phyloP scores from a whole-genome alignment of 2,329 filamentous ascomycete species.

The Clathrospora elynae region DNA sequence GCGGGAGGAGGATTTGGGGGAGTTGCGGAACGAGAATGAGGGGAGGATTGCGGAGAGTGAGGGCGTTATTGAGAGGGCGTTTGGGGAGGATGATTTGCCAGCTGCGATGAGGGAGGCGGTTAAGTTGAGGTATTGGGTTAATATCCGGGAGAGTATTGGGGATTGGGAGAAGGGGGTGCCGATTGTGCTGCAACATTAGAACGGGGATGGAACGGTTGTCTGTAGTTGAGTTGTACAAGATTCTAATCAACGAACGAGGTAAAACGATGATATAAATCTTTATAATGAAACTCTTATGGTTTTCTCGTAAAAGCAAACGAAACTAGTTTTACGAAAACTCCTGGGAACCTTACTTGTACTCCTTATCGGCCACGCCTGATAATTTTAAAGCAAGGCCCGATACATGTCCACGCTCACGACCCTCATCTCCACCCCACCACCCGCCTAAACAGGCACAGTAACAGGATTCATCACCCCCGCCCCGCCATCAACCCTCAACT shows the following conservation, averaged over 20 bases:
- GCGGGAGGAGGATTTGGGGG: slow-evolving; percentile 66
- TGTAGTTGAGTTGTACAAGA: too few species aligned
- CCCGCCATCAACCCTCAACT: slow-evolving; percentile 67
- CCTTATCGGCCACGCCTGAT: too few species aligned
- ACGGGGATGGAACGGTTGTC: too few species aligned
- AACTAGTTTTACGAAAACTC: too few species aligned
- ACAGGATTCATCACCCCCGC: slow-evolving; percentile 52
- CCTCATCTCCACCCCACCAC: neutral
- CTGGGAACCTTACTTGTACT: too few species aligned
- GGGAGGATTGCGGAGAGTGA: slow-evolving; percentile 68
- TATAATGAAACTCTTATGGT: too few species aligned
- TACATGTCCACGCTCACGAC: neutral
- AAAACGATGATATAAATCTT: too few species aligned
- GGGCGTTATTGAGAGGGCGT: slow-evolving; percentile 64
- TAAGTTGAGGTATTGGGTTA: slow-evolving; percentile 85
- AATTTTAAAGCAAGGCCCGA: neutral
- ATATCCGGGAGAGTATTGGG: slow-evolving; percentile 78
- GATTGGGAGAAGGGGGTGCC: slow-evolving; percentile 82
- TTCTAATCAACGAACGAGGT: too few species aligned
- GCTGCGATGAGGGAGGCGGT: slow-evolving; percentile 74
- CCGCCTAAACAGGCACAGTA: slow-evolving; percentile 43
- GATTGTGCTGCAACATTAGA: slow-evolving; percentile 60
- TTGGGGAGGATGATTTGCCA: slow-evolving; percentile 68
- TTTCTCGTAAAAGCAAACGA: too few species aligned
- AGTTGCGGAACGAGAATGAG: slow-evolving; percentile 69